A percentile compares a stretch with the other conserved stretches of the same genome.
These are phyloP conservation scores for Scolecobasidium constrictum DNA, from an alignment of 2,329 filamentous ascomycete genomes.

Conservation along the genomic window DNA sequence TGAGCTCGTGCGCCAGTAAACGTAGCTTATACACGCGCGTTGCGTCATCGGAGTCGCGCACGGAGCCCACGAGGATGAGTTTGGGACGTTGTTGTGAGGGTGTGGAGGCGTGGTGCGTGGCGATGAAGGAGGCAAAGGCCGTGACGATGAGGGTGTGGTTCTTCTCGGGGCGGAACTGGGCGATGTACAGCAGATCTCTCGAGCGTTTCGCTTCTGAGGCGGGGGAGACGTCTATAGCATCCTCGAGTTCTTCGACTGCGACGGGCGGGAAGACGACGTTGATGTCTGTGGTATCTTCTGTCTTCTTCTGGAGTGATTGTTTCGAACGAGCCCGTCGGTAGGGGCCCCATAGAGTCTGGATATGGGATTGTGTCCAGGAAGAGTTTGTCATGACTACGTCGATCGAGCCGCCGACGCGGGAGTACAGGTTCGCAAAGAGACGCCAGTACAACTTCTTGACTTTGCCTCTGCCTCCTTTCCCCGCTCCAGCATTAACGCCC, in stretches of 20 bases:
- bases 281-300: background rate
- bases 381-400: slow-evolving; percentile 98
- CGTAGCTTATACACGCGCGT: slow-evolving; percentile 82
- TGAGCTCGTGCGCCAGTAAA: slow-evolving; percentile 74
- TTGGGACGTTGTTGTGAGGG: slow-evolving; percentile 34
- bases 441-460: slow-evolving; percentile 80
- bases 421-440: slow-evolving; percentile 72
- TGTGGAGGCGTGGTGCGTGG: background rate
- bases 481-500: slow-evolving; percentile 75
- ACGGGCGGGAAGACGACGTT: slow-evolving; percentile 80
- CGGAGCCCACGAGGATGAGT: slow-evolving; percentile 80
- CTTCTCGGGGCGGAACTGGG: slow-evolving; percentile 95
- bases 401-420: slow-evolving; percentile 68
- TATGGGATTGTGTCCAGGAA: slow-evolving; percentile 78
- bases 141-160: slow-evolving; percentile 82
- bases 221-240: slow-evolving; percentile 59
- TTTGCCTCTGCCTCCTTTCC: slow-evolving; percentile 57
- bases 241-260: slow-evolving; percentile 73
- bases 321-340: slow-evolving; percentile 1
- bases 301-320: background rate
- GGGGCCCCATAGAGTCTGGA: slow-evolving; percentile 28
- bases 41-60: slow-evolving; percentile 72
- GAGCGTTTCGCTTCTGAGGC: slow-evolving; percentile 60
- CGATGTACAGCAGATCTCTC: slow-evolving; percentile 77
- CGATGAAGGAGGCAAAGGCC: slow-evolving; percentile 63